A percentile compares a stretch with the other conserved stretches of the same genome.
Conservation (phyloP, 2,329 filamentous ascomycete species). For the Bipolaris sorokiniana region DNA sequence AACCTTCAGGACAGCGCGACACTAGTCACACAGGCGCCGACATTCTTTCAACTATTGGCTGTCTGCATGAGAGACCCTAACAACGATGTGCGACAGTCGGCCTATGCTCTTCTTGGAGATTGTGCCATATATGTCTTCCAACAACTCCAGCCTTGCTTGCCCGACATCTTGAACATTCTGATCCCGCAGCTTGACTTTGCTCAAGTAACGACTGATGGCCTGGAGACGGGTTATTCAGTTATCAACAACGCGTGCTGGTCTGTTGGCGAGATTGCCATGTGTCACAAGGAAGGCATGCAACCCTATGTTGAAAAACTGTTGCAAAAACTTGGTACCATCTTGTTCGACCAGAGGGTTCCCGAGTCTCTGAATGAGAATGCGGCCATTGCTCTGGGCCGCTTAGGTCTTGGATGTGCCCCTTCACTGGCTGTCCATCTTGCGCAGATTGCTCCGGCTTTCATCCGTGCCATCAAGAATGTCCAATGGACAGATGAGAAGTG, state of each 20-base stretch:
- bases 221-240: slow-evolving; percentile 85
- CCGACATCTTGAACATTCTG: slow-evolving; percentile 77
- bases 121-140: slow-evolving; percentile 91
- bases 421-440: slow-evolving; percentile 78
- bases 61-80: slow-evolving; percentile 91
- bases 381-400: slow-evolving; percentile 85
- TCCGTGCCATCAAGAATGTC: slow-evolving; percentile 81
- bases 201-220: slow-evolving; percentile 74
- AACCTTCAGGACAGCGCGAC: slow-evolving; percentile 74
- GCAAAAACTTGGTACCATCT: slow-evolving; percentile 77
- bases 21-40: slow-evolving; percentile 75
- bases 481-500: slow-evolving; percentile 93
- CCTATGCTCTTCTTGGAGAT: slow-evolving; percentile 92
- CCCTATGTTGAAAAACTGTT: slow-evolving; percentile 80
- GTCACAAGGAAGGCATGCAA: slow-evolving; percentile 72
- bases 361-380: slow-evolving; percentile 91
- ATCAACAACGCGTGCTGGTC: slow-evolving; percentile 99
- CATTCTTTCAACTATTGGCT: slow-evolving; percentile 87
- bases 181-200: slow-evolving; percentile 82
- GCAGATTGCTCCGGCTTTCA: slow-evolving; percentile 81
- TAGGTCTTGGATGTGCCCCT: slow-evolving; percentile 80
- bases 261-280: slow-evolving; percentile 86
- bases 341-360: slow-evolving; percentile 84
- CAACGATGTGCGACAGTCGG: slow-evolving; percentile 94
- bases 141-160: slow-evolving; percentile 76